These are phyloP conservation scores for Collybiopsis confluens DNA, from an alignment of 768 basidiomycete species.

Conservation along the genomic window DNA sequence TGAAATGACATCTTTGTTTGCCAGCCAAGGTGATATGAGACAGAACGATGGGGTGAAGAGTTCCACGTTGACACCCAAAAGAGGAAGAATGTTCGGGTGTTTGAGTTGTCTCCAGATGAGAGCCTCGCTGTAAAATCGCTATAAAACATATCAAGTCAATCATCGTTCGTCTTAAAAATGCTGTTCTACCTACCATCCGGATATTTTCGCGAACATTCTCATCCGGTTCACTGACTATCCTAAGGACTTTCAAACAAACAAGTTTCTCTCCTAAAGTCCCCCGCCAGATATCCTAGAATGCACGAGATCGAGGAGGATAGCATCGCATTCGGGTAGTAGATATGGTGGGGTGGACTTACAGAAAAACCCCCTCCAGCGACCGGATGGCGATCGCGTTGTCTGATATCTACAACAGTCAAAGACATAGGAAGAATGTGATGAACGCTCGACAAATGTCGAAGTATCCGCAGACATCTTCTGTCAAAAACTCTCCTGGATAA, in stretches of 20 bases:
- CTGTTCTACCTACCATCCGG: not conserved
- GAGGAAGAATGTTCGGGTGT: slow-evolving; percentile 17
- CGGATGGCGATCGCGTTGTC: not conserved
- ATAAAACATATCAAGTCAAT: not conserved
- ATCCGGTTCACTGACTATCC: not conserved
- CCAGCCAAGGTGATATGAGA: slow-evolving; percentile 21
- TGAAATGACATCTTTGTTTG: slow-evolving; percentile 12
- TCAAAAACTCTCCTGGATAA: not conserved
- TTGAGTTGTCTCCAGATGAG: slow-evolving; percentile 18
- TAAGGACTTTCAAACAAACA: slow-evolving; percentile 7
- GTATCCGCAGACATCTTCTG: not conserved
- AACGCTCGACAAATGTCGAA: not conserved
- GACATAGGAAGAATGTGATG: not conserved
- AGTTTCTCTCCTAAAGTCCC: not conserved
- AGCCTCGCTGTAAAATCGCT: slow-evolving; percentile 18
- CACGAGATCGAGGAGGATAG: not conserved
- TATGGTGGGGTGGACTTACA: slow-evolving; percentile 38
- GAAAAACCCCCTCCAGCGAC: not conserved
- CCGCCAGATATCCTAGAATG: slow-evolving; percentile 3
- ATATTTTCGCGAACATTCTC: not conserved
- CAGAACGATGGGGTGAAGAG: slow-evolving; percentile 14
- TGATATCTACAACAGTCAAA: not conserved
- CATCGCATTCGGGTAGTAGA: too few relatives aligned
- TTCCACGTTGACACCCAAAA: slow-evolving; percentile 15
- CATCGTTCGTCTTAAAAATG: not conserved